phyloP scores from a whole-genome alignment of 345 rosid species.

The Syzygium aqueum region DNA sequence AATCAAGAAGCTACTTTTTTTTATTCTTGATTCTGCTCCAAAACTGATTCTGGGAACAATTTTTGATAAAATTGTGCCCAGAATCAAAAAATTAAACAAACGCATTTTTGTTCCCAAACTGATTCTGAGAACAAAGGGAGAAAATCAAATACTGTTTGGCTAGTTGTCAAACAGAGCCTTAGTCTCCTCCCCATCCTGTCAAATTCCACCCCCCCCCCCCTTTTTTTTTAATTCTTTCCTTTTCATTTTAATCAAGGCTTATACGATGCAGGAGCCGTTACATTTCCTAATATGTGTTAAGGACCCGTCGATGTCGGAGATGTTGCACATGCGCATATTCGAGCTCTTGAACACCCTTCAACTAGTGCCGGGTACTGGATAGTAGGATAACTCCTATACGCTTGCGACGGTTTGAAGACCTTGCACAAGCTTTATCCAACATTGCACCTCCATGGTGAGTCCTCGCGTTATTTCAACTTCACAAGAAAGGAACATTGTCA shows the following conservation, averaged over 20 bases:
- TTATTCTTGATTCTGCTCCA: no score
- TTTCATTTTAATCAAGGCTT: constrained; percentile 13
- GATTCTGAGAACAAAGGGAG: no score
- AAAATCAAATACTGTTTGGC: no score
- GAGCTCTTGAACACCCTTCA: constrained; percentile 3
- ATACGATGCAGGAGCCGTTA: not conserved
- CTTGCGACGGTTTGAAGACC: not conserved
- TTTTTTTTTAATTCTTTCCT: not conserved
- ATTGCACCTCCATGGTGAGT: constrained; percentile 3
- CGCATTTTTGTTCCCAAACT: no score
- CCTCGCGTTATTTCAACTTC: no score
- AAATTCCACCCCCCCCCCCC: not conserved
- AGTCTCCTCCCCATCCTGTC: not conserved
- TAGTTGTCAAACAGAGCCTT: no score
- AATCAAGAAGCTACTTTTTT: no score
- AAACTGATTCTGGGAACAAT: no score
- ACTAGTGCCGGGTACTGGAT: constrained; percentile 7
- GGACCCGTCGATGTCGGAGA: constrained; percentile 7
- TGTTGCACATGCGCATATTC: constrained; percentile 2
- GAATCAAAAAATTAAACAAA: no score
- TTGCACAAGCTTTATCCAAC: constrained; percentile 1
- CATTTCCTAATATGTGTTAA: not conserved
- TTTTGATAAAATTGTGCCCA: no score
- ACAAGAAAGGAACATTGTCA: no score
- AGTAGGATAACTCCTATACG: not conserved